Percentiles rank a stretch among this genome's conserved stretches.
Conservation (phyloP, 768 basidiomycete species). For the Amanita polypyramis region DNA sequence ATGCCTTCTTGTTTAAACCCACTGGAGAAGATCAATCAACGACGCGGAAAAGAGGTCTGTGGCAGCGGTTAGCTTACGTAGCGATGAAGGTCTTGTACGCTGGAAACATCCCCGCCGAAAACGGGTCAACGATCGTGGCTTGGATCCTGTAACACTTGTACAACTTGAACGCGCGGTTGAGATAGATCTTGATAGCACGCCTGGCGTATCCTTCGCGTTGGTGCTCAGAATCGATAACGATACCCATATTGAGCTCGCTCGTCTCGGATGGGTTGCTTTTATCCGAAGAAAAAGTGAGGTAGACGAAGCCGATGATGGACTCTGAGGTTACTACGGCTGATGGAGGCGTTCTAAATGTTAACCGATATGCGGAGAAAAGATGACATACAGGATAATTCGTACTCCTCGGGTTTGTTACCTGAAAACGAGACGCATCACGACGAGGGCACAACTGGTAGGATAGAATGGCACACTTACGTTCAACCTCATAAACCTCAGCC, state of each 20-base stretch:
- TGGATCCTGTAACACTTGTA: constrained; percentile 40
- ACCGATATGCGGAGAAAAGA: background rate
- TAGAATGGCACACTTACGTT: background rate
- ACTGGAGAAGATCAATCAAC: constrained; percentile 15
- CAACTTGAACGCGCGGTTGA: constrained; percentile 37
- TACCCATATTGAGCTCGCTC: constrained; percentile 44
- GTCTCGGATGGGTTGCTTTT: constrained; percentile 20
- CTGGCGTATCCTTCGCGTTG: constrained; percentile 34
- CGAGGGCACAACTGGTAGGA: background rate
- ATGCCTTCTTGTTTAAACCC: constrained; percentile 59
- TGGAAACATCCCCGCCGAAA: constrained; percentile 27
- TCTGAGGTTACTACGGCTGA: background rate
- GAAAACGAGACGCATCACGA: background rate
- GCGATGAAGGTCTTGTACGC: constrained; percentile 1
- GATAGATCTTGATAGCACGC: constrained; percentile 32
- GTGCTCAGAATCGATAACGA: constrained; percentile 30
- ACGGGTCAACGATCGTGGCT: constrained; percentile 41
- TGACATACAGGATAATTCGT: background rate
- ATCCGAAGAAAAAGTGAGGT: constrained; percentile 23
- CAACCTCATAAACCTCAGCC: background rate
- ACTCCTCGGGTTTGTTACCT: background rate
- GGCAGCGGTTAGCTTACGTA: background rate
- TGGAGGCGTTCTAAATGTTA: background rate
- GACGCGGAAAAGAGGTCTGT: background rate
- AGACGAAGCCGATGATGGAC: constrained; percentile 30